Evolutionary conservation across 2,329 filamentous ascomycete species (phyloP), one percentile per base, ranked within the genome.

Genomic region (Zasmidium cellare): DNA sequence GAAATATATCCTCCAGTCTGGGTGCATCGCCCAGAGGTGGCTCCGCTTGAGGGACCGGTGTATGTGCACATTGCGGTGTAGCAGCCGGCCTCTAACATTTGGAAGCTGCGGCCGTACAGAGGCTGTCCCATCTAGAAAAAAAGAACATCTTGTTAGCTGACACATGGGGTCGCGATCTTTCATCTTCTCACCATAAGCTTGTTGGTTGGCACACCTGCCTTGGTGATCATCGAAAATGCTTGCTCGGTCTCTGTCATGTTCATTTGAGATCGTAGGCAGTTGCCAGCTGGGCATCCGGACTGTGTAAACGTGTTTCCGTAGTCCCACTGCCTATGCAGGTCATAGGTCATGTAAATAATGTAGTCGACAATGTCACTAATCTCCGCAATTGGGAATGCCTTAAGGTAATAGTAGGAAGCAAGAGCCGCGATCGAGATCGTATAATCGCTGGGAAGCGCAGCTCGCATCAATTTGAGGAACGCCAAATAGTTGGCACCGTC

Each of bases 101-200:
- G 80, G 72, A 96, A 96, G 0, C 89, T 84, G 35, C 91, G 88
- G 2, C 92, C 92, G 71, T 96, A 96, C n/a, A 96, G 78, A 2
- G 92, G 91, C 87, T 96, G 91, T 3, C 92, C 91, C n/a, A 96
- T 14, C 28, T 31, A 31, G 7, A 14, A 31, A 14, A 7, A 7
- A 31, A 31, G 7, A 31, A 7, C 14, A 31, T 7, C 28, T n/a
- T n/a, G n/a, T n/a, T n/a, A n/a, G n/a, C n/a, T n/a, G n/a, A n/a
- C n/a, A n/a, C n/a, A n/a, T n/a, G n/a, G 28, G 35, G 6, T 41
- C 16, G n/a, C 35, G 35, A 18, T n/a, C n/a, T n/a, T n/a, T n/a
- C n/a, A n/a, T n/a, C n/a, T 14, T 16, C 35, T 18, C 96, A 74
- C 73, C 3, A 94, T 87, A 53, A 96, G 83, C 75, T 96, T 96